phyloP scores from a whole-genome alignment of 2,329 filamentous ascomycete species.

The Huntiella decipiens region DNA sequence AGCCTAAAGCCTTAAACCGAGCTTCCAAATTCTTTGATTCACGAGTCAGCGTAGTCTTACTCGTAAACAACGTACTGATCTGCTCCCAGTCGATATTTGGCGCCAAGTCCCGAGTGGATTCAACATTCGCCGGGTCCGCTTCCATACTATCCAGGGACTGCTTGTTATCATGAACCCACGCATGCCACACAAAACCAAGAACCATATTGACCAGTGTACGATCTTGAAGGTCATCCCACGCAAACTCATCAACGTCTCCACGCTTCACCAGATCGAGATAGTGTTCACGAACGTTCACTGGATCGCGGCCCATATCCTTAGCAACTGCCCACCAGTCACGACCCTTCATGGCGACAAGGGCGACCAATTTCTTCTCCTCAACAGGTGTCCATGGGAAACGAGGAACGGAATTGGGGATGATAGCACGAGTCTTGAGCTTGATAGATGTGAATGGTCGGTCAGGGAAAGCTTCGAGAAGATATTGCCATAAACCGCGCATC shows the following conservation, averaged over 20 bases:
- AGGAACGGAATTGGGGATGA: conserved; percentile 3
- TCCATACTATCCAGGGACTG: background rate
- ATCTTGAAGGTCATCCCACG: conserved; percentile 4
- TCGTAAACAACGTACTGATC: background rate
- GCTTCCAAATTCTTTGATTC: background rate
- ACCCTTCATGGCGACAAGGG: conserved; percentile 1
- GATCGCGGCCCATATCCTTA: conserved; percentile 4
- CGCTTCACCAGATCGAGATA: conserved; percentile 4
- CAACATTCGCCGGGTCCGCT: background rate
- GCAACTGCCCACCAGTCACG: conserved; percentile 5
- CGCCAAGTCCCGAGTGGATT: background rate
- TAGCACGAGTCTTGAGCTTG: conserved; percentile 2
- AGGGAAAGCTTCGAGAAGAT: conserved; percentile 3
- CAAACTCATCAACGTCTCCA: background rate
- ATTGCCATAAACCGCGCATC: conserved; percentile 2
- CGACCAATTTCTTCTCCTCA: conserved; percentile 1
- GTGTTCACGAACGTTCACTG: conserved; percentile 6
- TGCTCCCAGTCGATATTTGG: background rate
- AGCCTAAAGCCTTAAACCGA: conserved; percentile 1
- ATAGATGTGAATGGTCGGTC: conserved; percentile 4
- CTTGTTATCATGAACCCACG: conserved; percentile 7
- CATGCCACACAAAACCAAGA: conserved; percentile 2
- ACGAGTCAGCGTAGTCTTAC: background rate
- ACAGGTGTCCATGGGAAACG: conserved; percentile 1
- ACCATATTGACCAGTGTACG: conserved; percentile 6